Conservation (phyloP, 495 filamentous ascomycete genomes). For the Penicillium desertorum region DNA sequence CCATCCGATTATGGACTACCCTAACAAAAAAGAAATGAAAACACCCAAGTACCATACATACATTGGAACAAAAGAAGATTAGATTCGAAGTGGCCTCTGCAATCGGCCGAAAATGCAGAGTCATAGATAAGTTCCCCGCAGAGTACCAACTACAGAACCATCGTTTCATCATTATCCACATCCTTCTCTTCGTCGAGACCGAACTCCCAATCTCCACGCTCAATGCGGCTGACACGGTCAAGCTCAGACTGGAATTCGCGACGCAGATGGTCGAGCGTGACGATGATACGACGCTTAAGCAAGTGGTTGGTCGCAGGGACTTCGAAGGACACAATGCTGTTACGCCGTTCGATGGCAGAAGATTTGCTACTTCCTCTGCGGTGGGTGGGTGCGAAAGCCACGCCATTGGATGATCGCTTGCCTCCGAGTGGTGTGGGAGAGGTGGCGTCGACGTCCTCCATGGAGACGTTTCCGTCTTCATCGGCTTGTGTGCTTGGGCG, state of each 20-base stretch:
- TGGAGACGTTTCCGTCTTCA: slow-evolving; percentile 45
- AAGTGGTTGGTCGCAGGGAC: slow-evolving; percentile 7
- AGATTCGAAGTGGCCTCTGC: slow-evolving; percentile 6
- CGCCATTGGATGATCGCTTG: slow-evolving; percentile 17
- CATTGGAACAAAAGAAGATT: slow-evolving; percentile 15
- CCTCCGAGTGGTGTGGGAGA: slow-evolving; percentile 17
- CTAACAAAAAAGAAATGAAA: slow-evolving; percentile 19
- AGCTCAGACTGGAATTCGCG: slow-evolving; percentile 84
- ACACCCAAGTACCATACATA: slow-evolving; percentile 23
- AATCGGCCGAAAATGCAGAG: slow-evolving; percentile 5
- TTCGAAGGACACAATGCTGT: slow-evolving; percentile 9
- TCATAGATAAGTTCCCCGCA: slow-evolving; percentile 9
- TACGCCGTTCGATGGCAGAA: slow-evolving; percentile 7
- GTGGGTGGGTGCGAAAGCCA: slow-evolving; percentile 16
- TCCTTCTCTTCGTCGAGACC: slow-evolving; percentile 38
- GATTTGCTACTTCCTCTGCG: slow-evolving; percentile 32
- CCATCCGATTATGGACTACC: slow-evolving; percentile 18
- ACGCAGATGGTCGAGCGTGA: slow-evolving; percentile 80
- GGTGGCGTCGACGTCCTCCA: slow-evolving; percentile 35
- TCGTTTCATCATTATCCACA: slow-evolving; percentile 43
- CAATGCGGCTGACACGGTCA: slow-evolving; percentile 67
- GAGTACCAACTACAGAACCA: slow-evolving; percentile 39
- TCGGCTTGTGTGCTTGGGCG: slow-evolving; percentile 36
- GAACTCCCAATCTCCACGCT: slow-evolving; percentile 63
- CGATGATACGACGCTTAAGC: slow-evolving; percentile 50